Base-by-base conservation (phyloP, 495 filamentous ascomycete genomes). In the Penicillium dipodomyicola region DNA sequence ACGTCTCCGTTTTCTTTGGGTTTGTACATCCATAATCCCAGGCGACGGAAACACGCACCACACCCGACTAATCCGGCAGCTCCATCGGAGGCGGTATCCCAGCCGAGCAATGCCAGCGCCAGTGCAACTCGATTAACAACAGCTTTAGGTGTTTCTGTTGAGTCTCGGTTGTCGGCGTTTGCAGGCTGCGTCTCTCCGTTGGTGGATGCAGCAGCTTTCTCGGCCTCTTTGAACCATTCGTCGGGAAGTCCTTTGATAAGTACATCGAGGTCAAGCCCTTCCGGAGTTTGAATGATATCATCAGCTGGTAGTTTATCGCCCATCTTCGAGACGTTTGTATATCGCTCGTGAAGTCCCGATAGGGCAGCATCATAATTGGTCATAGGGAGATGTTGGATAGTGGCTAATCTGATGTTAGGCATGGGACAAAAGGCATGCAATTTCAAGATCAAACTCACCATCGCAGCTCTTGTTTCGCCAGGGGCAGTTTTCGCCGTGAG, bases 21-120 rank as follows among this genome's bases (percentile, higher is more conserved):
- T 43, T 85, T 89, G 75, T 96, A 98, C 73, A 98, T 85, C 94
- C 94, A 98, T 7, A 98, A 80, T 1, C 95, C 94, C 1, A 97
- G 78, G 7, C 91, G 84, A 57, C 92, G 84, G 63, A 96, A 91
- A 66, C 94, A 98, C 37, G 87, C 87, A 46, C 82, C 75, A 68
- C 94, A 98, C 0, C 82, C 84, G 15, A 86, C 85, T n/a, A 91
- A 73, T 44, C 86, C 88, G 3, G 86, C 79, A 19, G 82, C 78
- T 30, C 80, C 80, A 65, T 90, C 85, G 15, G 73, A 76, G 23
- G 87, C 81, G 42, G 83, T 83, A 60, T 88, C 82, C 95, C 94
- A 98, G 56, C 94, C 94, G 52, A 91, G 87, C 14, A 96, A 72
- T 3, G 92, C 88, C 42, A 97, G 80, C 9, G 81, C 72, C 17